A percentile compares a stretch with the other conserved stretches of the same genome.
phyloP scores from a whole-genome alignment of 1,284 basidiomycete genomes.

The Ceratobasidium sp. region DNA sequence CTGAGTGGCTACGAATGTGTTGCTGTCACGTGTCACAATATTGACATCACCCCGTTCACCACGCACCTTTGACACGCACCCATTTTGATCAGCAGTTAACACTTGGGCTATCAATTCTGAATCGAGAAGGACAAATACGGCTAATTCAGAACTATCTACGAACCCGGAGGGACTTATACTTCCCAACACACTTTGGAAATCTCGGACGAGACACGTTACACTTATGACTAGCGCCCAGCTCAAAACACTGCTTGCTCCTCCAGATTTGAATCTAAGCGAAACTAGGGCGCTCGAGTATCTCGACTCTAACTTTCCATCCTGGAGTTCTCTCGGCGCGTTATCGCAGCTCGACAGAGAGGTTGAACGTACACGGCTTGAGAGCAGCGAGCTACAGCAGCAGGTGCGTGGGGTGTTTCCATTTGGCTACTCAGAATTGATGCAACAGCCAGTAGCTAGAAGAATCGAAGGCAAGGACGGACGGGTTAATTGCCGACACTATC shows the following conservation, averaged over 20 bases:
- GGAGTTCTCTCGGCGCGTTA: constrained; percentile 38
- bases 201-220: constrained; percentile 2
- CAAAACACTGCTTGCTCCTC: constrained; percentile 41
- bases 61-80: constrained; percentile 7
- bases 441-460: constrained; percentile 34
- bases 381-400: constrained; percentile 22
- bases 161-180: no score
- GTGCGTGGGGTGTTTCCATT: constrained; percentile 18
- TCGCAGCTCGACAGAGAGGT: constrained; percentile 34
- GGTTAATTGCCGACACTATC: constrained; percentile 29
- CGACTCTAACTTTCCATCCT: constrained; percentile 42
- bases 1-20: not conserved
- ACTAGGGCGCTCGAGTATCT: constrained; percentile 41
- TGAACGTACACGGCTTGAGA: constrained; percentile 36
- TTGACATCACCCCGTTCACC: not conserved
- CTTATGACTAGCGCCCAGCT: constrained; percentile 42
- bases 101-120: not conserved
- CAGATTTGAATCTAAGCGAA: constrained; percentile 40
- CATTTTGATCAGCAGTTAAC: not conserved
- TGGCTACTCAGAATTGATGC: not conserved
- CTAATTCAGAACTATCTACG: not conserved
- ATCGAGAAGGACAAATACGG: not conserved
- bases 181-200: not conserved
- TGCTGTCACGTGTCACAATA: not conserved
- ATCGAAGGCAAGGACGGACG: constrained; percentile 31